These are phyloP conservation scores for Metschnikowia picachoensis DNA, from an alignment of 805 yeast species.

Conservation along the genomic window DNA sequence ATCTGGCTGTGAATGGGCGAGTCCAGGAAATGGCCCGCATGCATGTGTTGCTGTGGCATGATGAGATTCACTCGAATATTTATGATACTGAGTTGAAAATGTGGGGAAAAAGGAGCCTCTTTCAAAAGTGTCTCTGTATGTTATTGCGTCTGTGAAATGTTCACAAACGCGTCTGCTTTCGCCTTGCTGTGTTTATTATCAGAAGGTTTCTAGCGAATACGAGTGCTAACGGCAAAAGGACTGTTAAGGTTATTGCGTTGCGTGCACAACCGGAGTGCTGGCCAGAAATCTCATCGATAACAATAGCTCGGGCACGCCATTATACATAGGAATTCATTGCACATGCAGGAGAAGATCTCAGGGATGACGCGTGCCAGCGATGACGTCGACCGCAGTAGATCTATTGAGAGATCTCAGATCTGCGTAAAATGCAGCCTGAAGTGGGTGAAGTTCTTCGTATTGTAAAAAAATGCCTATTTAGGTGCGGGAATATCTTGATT, in stretches of 20 bases:
- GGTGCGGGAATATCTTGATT: not conserved
- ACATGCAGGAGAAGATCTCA: not conserved
- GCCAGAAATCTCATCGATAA: not conserved
- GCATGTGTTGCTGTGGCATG: conserved; percentile 2
- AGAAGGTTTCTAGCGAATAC: too few relatives aligned
- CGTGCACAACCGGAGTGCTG: conserved; percentile 4
- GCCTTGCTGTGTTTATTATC: not conserved
- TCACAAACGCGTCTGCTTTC: too few relatives aligned
- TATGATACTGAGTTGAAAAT: not conserved
- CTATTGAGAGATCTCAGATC: too few relatives aligned
- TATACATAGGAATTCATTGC: not conserved
- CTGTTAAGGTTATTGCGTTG: conserved; percentile 4
- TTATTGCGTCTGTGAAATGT: too few relatives aligned
- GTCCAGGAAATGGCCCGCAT: not conserved
- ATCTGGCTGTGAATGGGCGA: conserved; percentile 3
- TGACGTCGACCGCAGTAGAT: not conserved
- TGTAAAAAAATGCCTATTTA: not conserved
- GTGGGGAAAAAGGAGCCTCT: not conserved
- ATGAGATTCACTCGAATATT: too few relatives aligned
- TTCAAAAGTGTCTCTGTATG: too few relatives aligned
- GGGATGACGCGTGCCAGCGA: too few relatives aligned
- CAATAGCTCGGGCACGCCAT: not conserved
- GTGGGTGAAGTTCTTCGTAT: not conserved
- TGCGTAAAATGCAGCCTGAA: not conserved
- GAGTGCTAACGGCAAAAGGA: too few relatives aligned